Evolutionary conservation across 768 basidiomycete genomes (phyloP).

Genomic region (Dacryopinax primogenitus): DNA sequence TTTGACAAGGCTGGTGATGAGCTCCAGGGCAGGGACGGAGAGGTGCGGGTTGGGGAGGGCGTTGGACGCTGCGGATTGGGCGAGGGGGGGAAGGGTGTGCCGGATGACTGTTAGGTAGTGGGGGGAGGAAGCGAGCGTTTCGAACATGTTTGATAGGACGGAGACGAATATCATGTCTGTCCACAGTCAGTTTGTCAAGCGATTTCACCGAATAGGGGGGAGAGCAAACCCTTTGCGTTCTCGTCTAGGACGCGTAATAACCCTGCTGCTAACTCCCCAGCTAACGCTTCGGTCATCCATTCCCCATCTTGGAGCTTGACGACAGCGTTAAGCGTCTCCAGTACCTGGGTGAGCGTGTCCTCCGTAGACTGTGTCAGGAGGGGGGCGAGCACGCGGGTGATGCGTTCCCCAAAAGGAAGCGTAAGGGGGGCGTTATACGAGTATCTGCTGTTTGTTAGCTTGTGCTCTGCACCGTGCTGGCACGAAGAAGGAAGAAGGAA

Average conservation of each 20-base stretch:
- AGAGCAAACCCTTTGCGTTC: conserved; percentile 61
- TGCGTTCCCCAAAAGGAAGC: conserved; percentile 52
- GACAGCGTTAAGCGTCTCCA: conserved; percentile 73
- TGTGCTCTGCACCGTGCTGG: too few species aligned
- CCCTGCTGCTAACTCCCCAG: conserved; percentile 49
- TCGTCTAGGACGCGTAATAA: conserved; percentile 73
- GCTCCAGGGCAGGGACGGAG: conserved; percentile 67
- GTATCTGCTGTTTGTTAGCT: too few species aligned
- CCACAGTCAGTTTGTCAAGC: conserved; percentile 15
- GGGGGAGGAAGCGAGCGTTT: conserved; percentile 50
- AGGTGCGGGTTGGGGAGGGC: conserved; percentile 55
- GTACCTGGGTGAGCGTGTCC: conserved; percentile 74
- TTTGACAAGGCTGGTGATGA: conserved; percentile 56
- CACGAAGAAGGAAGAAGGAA: not conserved
- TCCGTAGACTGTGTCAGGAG: conserved; percentile 69
- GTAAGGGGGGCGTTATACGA: conserved; percentile 43
- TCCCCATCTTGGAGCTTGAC: conserved; percentile 57
- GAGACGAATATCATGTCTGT: conserved; percentile 82
- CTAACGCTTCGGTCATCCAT: conserved; percentile 59
- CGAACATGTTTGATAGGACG: conserved; percentile 68
- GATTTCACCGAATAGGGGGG: not conserved
- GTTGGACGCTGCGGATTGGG: conserved; percentile 42
- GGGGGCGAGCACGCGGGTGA: conserved; percentile 70
- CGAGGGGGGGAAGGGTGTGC: conserved; percentile 59
- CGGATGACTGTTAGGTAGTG: conserved; percentile 64